Evolutionary conservation across 441 rosid genomes (phyloP).

Genomic region (Erodium trifolium): DNA sequence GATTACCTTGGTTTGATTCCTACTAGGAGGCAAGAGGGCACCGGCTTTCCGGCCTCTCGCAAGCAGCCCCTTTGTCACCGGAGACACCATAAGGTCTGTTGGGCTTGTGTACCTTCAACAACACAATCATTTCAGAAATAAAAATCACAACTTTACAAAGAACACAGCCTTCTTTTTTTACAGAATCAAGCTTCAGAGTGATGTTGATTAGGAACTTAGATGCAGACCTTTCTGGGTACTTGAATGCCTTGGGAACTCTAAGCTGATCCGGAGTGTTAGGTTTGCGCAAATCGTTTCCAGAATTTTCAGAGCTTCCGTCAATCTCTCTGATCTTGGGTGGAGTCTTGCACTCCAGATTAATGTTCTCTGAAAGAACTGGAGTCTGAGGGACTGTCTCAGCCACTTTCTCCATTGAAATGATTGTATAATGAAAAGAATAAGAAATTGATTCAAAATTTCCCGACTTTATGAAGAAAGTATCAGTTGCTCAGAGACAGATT

Average conservation of each 20-base stretch:
- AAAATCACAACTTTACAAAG: not conserved
- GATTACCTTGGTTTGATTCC: conserved; percentile 42
- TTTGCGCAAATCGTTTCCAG: conserved; percentile 34
- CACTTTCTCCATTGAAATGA: conserved; percentile 16
- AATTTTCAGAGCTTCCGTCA: conserved; percentile 15
- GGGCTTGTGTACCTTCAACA: conserved; percentile 64
- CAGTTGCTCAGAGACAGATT: conserved; percentile 2
- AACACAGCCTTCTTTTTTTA: not conserved
- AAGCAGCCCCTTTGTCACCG: conserved; percentile 66
- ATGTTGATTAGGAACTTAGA: too few relatives aligned
- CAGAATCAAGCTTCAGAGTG: not conserved
- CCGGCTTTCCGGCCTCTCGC: conserved; percentile 57
- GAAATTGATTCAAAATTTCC: not conserved
- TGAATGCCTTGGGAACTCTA: conserved; percentile 58
- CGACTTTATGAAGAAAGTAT: conserved; percentile 3
- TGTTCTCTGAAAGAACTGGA: conserved; percentile 21
- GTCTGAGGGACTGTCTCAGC: conserved; percentile 24
- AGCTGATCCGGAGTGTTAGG: conserved; percentile 57
- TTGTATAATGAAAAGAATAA: not conserved
- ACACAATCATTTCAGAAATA: not conserved
- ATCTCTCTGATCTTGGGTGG: conserved; percentile 21
- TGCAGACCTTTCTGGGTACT: conserved; percentile 73
- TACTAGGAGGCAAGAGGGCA: conserved; percentile 53
- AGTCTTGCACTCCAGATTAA: conserved; percentile 18
- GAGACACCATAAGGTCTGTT: conserved; percentile 83